A percentile compares a stretch with the other conserved stretches of the same genome.
Conservation (phyloP, 106 monocot genomes). For the Dendrobium nobile region DNA sequence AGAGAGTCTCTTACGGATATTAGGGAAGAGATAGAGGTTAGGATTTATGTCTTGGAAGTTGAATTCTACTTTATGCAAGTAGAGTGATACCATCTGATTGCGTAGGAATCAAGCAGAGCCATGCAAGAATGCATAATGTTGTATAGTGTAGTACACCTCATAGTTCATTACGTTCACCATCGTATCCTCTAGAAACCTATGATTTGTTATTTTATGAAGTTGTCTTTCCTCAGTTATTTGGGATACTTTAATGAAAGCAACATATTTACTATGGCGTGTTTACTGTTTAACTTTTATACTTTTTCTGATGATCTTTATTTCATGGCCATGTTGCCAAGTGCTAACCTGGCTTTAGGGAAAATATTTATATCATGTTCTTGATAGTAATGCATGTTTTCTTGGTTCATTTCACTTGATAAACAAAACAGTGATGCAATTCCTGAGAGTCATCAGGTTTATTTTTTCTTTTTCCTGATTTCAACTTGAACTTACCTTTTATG, state of each 20-base stretch:
- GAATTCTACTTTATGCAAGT: background rate
- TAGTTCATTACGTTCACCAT: background rate
- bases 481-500: constrained; percentile 4
- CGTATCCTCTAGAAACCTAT: background rate
- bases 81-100: background rate
- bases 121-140: background rate
- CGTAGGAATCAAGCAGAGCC: background rate
- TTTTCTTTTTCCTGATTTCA: too few relatives aligned
- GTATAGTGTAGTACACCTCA: background rate
- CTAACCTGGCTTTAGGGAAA: background rate
- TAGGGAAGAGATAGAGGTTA: background rate
- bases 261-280: background rate
- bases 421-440: background rate
- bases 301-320: constrained; percentile 1
- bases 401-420: background rate
- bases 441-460: background rate
- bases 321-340: background rate
- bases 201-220: background rate
- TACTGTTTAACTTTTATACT: background rate
- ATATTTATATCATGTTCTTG: background rate
- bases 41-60: background rate
- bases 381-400: background rate
- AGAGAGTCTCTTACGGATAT: background rate
- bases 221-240: background rate
- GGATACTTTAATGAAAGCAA: background rate